Conservation (phyloP, 225 moss, liverwort and hornwort genomes). For the Physcomitrellopsis africana region DNA sequence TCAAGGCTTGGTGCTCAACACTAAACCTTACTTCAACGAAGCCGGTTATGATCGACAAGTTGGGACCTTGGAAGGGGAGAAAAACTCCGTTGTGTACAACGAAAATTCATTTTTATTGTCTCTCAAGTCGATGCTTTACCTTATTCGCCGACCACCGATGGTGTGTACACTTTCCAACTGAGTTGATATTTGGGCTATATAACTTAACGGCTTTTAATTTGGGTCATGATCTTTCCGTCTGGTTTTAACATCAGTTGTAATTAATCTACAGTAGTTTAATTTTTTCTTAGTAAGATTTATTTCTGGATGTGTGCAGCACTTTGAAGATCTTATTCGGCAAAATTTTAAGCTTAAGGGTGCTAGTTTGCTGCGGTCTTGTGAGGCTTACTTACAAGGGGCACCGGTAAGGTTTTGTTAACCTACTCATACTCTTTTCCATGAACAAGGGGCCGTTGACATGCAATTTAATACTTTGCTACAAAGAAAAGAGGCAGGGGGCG, state of each 20-base stretch:
- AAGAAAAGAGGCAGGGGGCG: too few relatives aligned
- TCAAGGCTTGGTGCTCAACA: slow-evolving; percentile 96
- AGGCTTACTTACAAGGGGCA: slow-evolving; percentile 85
- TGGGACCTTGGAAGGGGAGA: slow-evolving; percentile 96
- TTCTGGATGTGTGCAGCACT: slow-evolving; percentile 67
- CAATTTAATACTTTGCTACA: too few relatives aligned
- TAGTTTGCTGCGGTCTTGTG: slow-evolving; percentile 70
- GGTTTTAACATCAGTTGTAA: slow-evolving; percentile 12
- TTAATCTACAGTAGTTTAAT: slow-evolving; percentile 14
- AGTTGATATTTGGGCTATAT: neutral
- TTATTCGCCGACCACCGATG: slow-evolving; percentile 86
- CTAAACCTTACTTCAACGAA: slow-evolving; percentile 97
- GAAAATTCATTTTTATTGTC: slow-evolving; percentile 95
- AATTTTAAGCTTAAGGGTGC: slow-evolving; percentile 77
- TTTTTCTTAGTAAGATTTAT: slow-evolving; percentile 18
- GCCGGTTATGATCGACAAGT: slow-evolving; percentile 97
- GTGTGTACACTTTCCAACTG: slow-evolving; percentile 34
- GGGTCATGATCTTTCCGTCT: slow-evolving; percentile 17
- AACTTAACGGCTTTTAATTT: neutral
- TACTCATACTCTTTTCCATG: slow-evolving; percentile 15
- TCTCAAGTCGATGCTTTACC: slow-evolving; percentile 97
- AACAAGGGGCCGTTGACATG: neutral
- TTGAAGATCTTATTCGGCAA: slow-evolving; percentile 74
- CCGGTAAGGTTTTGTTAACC: slow-evolving; percentile 54
- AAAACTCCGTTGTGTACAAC: slow-evolving; percentile 89